Conservation (phyloP, 2,329 filamentous ascomycete species). For the Diaporthe sp. region DNA sequence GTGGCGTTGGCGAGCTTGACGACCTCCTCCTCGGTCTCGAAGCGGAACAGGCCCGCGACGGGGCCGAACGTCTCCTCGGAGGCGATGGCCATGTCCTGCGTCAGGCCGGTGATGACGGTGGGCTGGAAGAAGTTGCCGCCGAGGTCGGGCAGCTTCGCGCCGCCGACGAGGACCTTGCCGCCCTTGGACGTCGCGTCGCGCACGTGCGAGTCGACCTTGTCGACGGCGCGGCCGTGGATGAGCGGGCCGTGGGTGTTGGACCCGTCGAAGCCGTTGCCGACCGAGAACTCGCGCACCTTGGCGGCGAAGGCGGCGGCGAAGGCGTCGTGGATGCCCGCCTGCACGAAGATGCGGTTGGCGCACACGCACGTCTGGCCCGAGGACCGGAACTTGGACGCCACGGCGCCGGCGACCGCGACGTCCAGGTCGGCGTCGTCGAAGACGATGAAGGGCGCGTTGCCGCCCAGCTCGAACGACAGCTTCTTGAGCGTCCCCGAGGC, state of each 20-base stretch:
- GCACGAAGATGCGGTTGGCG: constrained; percentile 86
- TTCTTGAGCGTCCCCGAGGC: constrained; percentile 85
- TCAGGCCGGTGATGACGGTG: constrained; percentile 92
- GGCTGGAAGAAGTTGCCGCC: constrained; percentile 91
- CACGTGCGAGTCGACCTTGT: constrained; percentile 85
- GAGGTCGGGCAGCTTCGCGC: constrained; percentile 78
- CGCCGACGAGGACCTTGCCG: constrained; percentile 80
- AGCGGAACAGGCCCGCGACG: constrained; percentile 89
- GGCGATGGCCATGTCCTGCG: constrained; percentile 84
- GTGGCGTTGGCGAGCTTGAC: constrained; percentile 84
- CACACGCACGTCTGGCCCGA: constrained; percentile 97
- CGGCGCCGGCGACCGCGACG: constrained; percentile 83
- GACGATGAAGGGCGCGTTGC: constrained; percentile 93
- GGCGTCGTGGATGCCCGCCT: constrained; percentile 81
- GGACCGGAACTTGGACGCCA: constrained; percentile 91
- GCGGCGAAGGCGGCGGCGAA: constrained; percentile 79
- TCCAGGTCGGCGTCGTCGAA: constrained; percentile 96
- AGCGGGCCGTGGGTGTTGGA: constrained; percentile 84
- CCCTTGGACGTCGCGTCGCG: constrained; percentile 84
- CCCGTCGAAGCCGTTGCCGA: constrained; percentile 80
- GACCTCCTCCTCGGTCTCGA: constrained; percentile 90
- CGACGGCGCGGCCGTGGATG: constrained; percentile 86
- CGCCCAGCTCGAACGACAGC: constrained; percentile 86
- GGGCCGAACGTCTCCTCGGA: constrained; percentile 96
- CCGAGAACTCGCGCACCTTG: constrained; percentile 80